phyloP scores from a whole-genome alignment of 192 early-diverging fungal genomes.

The Helicostylum pulchrum region DNA sequence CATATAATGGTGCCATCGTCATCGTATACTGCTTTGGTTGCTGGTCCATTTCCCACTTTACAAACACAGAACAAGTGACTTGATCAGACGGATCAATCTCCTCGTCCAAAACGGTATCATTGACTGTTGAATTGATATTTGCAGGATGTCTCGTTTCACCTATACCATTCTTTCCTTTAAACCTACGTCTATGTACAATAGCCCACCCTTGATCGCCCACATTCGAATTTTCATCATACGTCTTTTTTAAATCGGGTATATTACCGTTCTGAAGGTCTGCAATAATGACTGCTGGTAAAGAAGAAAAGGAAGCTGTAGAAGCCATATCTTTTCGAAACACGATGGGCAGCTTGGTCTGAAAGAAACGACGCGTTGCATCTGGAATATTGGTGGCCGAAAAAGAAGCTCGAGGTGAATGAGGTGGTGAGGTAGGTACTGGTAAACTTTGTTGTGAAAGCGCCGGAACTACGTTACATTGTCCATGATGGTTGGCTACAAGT shows the following conservation, averaged over 20 bases:
- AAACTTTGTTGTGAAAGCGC: conserved; percentile 3
- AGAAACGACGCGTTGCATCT: conserved; percentile 20
- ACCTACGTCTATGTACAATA: conserved; percentile 27
- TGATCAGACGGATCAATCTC: conserved; percentile 14
- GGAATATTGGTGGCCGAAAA: conserved; percentile 8
- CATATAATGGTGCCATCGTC: conserved; percentile 5
- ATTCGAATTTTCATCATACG: neutral
- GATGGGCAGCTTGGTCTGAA: conserved; percentile 27
- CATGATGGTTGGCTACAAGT: conserved; percentile 8
- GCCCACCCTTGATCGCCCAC: conserved; percentile 26
- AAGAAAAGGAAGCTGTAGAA: conserved; percentile 12
- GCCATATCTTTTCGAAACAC: conserved; percentile 22
- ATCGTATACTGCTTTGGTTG: conserved; percentile 7
- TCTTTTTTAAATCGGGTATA: conserved; percentile 8
- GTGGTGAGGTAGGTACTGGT: neutral
- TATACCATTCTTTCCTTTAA: conserved; percentile 4
- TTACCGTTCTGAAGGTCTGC: conserved; percentile 29
- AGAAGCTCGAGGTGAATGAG: neutral
- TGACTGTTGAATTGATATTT: neutral
- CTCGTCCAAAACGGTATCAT: neutral
- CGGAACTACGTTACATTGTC: conserved; percentile 1
- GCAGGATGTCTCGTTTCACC: neutral
- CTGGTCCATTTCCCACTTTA: conserved; percentile 11
- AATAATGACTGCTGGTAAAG: conserved; percentile 26
- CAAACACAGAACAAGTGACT: conserved; percentile 27